Conservation (phyloP, 2,329 filamentous ascomycete genomes). For the Ascochyta koolunga region DNA sequence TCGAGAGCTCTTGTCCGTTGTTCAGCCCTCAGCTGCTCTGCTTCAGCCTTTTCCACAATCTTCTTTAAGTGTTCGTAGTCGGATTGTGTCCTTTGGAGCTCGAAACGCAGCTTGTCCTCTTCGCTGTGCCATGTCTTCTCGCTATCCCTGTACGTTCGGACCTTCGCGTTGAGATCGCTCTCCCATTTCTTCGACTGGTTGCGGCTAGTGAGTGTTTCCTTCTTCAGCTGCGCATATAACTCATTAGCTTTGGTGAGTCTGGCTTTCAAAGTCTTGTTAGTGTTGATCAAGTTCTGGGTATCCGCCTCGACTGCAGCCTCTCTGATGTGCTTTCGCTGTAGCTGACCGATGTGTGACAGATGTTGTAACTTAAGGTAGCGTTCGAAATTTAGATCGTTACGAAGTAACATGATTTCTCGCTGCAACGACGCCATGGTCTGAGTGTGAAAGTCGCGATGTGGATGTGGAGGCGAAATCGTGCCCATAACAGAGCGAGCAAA, state of each 20-base stretch:
- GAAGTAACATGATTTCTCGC: slow-evolving; percentile 74
- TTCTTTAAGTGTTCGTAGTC: slow-evolving; percentile 70
- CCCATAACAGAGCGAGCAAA: slow-evolving; percentile 38
- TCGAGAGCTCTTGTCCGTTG: slow-evolving; percentile 62
- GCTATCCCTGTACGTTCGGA: slow-evolving; percentile 71
- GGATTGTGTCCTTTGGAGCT: slow-evolving; percentile 62
- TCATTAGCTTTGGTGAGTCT: slow-evolving; percentile 76
- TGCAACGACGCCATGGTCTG: slow-evolving; percentile 61
- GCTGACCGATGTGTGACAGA: slow-evolving; percentile 77
- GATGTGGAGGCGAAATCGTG: slow-evolving; percentile 33
- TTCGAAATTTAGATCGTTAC: slow-evolving; percentile 84
- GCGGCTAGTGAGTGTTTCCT: slow-evolving; percentile 73
- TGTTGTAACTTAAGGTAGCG: slow-evolving; percentile 84
- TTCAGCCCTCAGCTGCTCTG: slow-evolving; percentile 63
- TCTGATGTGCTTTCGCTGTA: slow-evolving; percentile 75
- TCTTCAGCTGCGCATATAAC: slow-evolving; percentile 71
- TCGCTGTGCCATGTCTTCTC: slow-evolving; percentile 69
- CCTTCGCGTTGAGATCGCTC: slow-evolving; percentile 69
- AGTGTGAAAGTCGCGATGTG: slow-evolving; percentile 38
- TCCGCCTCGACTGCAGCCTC: slow-evolving; percentile 82
- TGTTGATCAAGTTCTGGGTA: slow-evolving; percentile 79
- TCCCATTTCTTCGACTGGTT: slow-evolving; percentile 80
- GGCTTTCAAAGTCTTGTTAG: slow-evolving; percentile 74
- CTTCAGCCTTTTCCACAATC: slow-evolving; percentile 72
- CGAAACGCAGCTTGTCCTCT: slow-evolving; percentile 61